Conservation (phyloP, 2,329 filamentous ascomycete genomes). For the Alternaria rosae region DNA sequence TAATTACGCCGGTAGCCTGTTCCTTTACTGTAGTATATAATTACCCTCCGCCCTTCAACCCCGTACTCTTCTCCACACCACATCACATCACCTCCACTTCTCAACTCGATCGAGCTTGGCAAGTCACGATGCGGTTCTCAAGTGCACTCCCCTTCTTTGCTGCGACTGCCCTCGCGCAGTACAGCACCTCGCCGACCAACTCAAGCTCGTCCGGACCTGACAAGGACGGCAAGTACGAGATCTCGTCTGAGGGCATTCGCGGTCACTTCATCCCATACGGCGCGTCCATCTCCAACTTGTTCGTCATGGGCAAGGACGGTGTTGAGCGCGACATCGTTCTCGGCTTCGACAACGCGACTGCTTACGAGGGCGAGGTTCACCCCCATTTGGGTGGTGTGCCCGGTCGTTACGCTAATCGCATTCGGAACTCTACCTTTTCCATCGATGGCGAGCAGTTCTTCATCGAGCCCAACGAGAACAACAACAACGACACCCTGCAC, state of each 20-base stretch:
- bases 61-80: conserved; percentile 19
- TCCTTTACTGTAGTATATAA: conserved; percentile 22
- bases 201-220: conserved; percentile 37
- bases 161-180: conserved; percentile 38
- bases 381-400: conserved; percentile 76
- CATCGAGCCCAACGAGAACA: conserved; percentile 65
- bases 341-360: conserved; percentile 78
- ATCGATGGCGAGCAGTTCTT: conserved; percentile 70
- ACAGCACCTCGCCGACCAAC: conserved; percentile 27
- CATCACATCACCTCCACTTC: conserved; percentile 25
- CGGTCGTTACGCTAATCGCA: conserved; percentile 81
- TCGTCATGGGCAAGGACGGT: conserved; percentile 73
- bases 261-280: conserved; percentile 78
- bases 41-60: conserved; percentile 12
- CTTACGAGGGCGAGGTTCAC: conserved; percentile 73
- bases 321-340: conserved; percentile 73
- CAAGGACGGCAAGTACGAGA: conserved; percentile 70
- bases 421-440: conserved; percentile 76
- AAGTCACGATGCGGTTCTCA: conserved; percentile 38
- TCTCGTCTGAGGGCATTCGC: conserved; percentile 70
- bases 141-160: conserved; percentile 32
- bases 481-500: conserved; percentile 68
- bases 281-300: conserved; percentile 74
- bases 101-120: conserved; percentile 22
- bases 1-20: conserved; percentile 23